These are phyloP conservation scores for Claviceps spartinae DNA, from an alignment of 2,329 filamentous ascomycete species.

Conservation along the genomic window DNA sequence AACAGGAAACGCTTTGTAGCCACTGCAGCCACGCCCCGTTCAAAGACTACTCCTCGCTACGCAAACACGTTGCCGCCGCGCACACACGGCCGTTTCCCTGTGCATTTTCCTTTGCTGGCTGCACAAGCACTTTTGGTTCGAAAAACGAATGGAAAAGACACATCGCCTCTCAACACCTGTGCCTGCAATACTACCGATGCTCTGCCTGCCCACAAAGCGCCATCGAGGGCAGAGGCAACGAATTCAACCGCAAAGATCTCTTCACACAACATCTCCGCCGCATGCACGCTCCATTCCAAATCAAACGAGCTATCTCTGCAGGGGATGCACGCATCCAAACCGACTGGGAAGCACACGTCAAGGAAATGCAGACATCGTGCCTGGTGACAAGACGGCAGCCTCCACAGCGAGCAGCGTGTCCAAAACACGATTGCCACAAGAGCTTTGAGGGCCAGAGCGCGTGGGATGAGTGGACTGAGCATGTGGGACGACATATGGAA, in stretches of 20 bases:
- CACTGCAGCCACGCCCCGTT: slow-evolving; percentile 52
- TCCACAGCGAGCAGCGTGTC: slow-evolving; percentile 59
- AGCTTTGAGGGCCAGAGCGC: slow-evolving; percentile 57
- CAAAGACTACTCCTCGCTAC: slow-evolving; percentile 51
- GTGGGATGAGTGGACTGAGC: slow-evolving; percentile 89
- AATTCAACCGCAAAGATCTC: slow-evolving; percentile 90
- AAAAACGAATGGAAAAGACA: slow-evolving; percentile 99
- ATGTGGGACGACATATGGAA: slow-evolving; percentile 83
- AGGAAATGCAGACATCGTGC: slow-evolving; percentile 62
- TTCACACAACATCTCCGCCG: slow-evolving; percentile 89
- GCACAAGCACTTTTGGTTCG: slow-evolving; percentile 68
- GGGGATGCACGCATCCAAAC: slow-evolving; percentile 44
- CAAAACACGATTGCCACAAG: slow-evolving; percentile 55
- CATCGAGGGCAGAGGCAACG: slow-evolving; percentile 44
- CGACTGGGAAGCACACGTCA: slow-evolving; percentile 52
- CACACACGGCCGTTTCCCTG: slow-evolving; percentile 70
- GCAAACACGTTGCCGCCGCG: slow-evolving; percentile 54
- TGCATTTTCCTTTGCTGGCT: slow-evolving; percentile 74
- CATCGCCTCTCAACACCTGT: slow-evolving; percentile 79
- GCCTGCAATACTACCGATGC: slow-evolving; percentile 50
- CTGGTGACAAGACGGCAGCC: slow-evolving; percentile 54
- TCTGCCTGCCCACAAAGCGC: slow-evolving; percentile 43
- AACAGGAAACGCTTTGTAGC: slow-evolving; percentile 47
- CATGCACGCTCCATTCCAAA: slow-evolving; percentile 71
- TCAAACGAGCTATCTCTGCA: slow-evolving; percentile 43